phyloP scores from a whole-genome alignment of 345 rosid genomes.

The Anacardium occidentale region DNA sequence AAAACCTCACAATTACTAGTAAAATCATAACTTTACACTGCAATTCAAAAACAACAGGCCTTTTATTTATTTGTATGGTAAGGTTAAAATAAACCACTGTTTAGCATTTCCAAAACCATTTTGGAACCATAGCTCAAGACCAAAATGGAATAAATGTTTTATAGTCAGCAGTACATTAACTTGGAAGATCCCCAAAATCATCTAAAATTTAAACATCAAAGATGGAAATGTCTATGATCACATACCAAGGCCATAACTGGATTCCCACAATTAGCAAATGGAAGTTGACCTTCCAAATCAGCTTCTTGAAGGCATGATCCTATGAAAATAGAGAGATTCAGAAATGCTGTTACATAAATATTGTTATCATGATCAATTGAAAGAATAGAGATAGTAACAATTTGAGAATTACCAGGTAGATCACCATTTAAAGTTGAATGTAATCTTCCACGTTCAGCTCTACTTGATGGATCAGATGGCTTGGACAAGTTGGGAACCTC shows the following conservation, averaged over 20 bases:
- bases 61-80: neutral
- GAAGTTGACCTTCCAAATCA: conserved; percentile 68
- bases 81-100: neutral
- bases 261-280: conserved; percentile 83
- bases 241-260: conserved; percentile 95
- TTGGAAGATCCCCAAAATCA: neutral
- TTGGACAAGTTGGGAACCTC: conserved; percentile 62
- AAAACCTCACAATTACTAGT: neutral
- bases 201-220: conserved; percentile 1
- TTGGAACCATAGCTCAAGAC: neutral
- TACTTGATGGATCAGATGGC: conserved; percentile 41
- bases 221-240: conserved; percentile 14
- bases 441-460: conserved; percentile 46
- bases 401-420: conserved; percentile 42
- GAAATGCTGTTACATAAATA: conserved; percentile 8
- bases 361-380: conserved; percentile 5
- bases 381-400: conserved; percentile 13
- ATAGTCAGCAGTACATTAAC: neutral
- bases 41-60: neutral
- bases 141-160: neutral
- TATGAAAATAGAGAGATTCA: conserved; percentile 24
- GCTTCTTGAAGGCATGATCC: conserved; percentile 48
- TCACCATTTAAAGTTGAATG: conserved; percentile 55
- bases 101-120: neutral
- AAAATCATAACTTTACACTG: neutral